Base-by-base conservation (phyloP, 2,329 filamentous ascomycete genomes). In the Penicillium sp. region DNA sequence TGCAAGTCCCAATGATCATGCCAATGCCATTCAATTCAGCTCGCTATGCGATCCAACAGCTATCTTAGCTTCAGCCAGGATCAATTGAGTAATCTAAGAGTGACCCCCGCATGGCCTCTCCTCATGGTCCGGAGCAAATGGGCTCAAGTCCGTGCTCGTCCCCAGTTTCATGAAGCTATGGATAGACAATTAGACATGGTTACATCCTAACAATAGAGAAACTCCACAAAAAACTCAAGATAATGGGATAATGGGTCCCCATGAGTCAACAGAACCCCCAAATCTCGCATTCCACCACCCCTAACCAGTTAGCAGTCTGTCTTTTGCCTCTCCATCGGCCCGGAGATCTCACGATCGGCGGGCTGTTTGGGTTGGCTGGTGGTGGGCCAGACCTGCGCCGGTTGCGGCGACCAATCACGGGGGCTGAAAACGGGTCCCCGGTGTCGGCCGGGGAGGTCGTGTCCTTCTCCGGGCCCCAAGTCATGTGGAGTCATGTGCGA, bases 371-470 rank as follows among this genome's bases (percentile, higher is more conserved):
- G 1, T 33, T 17, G n/a, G 35, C 35, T 37, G 35, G 35, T 5
- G 13, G 35, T 30, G 26, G 33, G 51, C 51, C 51, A 53, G 30
- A 53, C 12, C 45, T 28, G n/a, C 54, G 44, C 54, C 54, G 54
- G 54, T 26, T 56, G 28, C 42, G 54, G 54, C 30, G 13, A 28
- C 62, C 66, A 68, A 67, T 65, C 64, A 68, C n/a, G 9, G 8
- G 30, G 33, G 19, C 42, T 47, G 40, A 12, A 37, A 35, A 26
- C 28, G 42, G 40, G 24, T 53, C 42, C 66, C 64, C 66, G 66
- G 60, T 64, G 61, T 67, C 66, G 66, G 67, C 62, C 65, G 67
- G 68, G 67, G 68, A 70, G 68, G 28, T 57, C 37, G 2, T 30
- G 54, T 60, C 53, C 6, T 28, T 63, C 66, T 70, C 69, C 69